Percentiles rank a stretch among this genome's conserved stretches.
Evolutionary conservation across 352 stramenopile genomes (phyloP).

Genomic region (Phytophthora multivora): DNA sequence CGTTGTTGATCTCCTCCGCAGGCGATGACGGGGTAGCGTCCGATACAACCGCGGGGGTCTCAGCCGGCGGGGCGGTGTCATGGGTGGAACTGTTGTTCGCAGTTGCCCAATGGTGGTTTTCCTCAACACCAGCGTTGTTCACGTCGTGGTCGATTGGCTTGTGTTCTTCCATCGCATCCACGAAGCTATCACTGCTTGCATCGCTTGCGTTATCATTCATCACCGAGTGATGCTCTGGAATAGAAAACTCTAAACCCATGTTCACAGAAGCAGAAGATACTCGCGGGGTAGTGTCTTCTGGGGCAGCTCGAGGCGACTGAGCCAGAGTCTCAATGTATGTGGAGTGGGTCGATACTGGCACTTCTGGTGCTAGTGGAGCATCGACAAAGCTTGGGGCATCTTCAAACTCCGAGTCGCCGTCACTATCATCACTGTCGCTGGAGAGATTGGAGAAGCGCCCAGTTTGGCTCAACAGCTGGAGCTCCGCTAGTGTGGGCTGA

Average conservation of each 20-base stretch:
- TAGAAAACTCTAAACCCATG: constrained; percentile 21
- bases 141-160: constrained; percentile 12
- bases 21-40: neutral
- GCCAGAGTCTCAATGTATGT: constrained; percentile 1
- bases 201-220: constrained; percentile 31
- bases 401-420: constrained; percentile 45
- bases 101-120: constrained; percentile 10
- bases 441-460: constrained; percentile 52
- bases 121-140: constrained; percentile 7
- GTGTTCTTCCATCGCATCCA: constrained; percentile 35
- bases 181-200: constrained; percentile 35
- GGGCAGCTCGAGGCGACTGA: constrained; percentile 6
- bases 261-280: constrained; percentile 11
- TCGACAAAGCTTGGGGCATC: constrained; percentile 28
- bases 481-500: constrained; percentile 47
- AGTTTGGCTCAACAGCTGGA: constrained; percentile 52
- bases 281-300: constrained; percentile 1
- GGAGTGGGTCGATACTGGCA: neutral
- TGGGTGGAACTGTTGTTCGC: constrained; percentile 11
- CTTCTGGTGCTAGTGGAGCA: neutral
- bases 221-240: constrained; percentile 17
- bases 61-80: constrained; percentile 5
- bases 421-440: constrained; percentile 41
- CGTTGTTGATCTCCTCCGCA: constrained; percentile 3
- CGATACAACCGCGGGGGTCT: neutral